Evolutionary conservation across 2,329 filamentous ascomycete genomes (phyloP), one percentile per base, ranked within the genome.

Genomic region (Fusarium pilosicola): DNA sequence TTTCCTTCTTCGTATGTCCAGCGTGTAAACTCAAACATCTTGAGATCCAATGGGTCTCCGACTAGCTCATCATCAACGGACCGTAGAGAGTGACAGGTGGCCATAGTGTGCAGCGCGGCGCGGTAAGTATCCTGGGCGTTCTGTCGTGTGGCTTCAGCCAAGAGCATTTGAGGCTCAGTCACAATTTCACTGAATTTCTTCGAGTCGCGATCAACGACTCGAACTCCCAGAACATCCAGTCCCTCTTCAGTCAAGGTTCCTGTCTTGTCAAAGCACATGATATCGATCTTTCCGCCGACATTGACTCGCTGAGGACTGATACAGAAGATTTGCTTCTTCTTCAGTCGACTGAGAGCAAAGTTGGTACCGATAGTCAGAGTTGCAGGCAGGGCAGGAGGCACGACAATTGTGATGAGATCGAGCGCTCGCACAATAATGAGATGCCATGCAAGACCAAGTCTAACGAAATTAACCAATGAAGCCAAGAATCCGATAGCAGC

Each of bases 181-280:
- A 97, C 86, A 8, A 97, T 87, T 24, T 96, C 93, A 59, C 91
- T 92, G 77, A 98, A 97, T 60, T 88, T 84, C 45, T 88, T 85
- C 7, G 84, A 82, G 3, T 88, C 87, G 55, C 88, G 86, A 63
- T 92, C 90, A 15, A 94, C 94, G 12, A 96, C 90, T 39, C 94
- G 91, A 26, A 97, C 91, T 18, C 96, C 96, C 18, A 99, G 87
- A 24, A 99, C 94, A 81, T 99, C 97, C 46, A 99, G 85, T 0
- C 96, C 96, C 81, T 99, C 96, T 82, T 98, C 96, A 0, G 96
- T 99, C 61, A 99, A 85, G 0, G 96, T 99, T n/a, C 96, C 96
- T 1, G 96, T 99, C 84, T 99, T 99, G 84, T 99, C 96, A 74
- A 99, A 99, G 82, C 96, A 98, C 84, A 99, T 93, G 17, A 98